Base-by-base conservation (phyloP, 176 grass and related monocot species). In the Pontederia paniculata region DNA sequence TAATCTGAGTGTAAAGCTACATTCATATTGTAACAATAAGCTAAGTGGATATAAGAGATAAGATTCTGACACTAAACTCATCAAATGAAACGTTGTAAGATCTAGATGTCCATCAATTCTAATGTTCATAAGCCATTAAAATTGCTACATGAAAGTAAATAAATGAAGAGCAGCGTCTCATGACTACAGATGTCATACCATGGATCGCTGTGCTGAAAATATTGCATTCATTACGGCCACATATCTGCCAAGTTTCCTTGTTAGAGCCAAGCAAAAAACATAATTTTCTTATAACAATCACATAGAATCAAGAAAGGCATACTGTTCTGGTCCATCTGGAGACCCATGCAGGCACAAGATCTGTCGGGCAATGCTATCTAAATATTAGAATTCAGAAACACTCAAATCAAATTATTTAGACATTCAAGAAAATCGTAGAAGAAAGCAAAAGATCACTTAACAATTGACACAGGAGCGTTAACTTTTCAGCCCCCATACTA, bases 281-380 rank as follows among this genome's bases (percentile, higher is more conserved):
- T 23, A 72, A 10, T 37, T 37, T 37, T 2, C 28, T 6, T 37
- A 37, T 50, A 21, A 72, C 41, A 53, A 45, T 69, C 19, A 13
- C 18, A 22, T 46, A 22, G 44, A n/a, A 21, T 14, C 57, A 60
- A 44, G 8, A 16, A 61, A 17, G 61, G 47, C 76, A 11, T 95
- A 96, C 90, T 96, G 90, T 86, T 96, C 90, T 74, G 91, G 91
- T 69, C 91, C 86, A 72, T 97, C 91, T 58, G 77, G 82, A 84
- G 91, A 97, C 31, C 86, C 86, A 73, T 97, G 91, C 70, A 97
- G 64, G 61, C 86, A 97, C 44, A 97, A 63, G 79, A 97, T 97
- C 91, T 97, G 76, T 58, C 78, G 45, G 43, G 19, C 45, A 56
- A 65, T 71, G 62, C 73, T 51, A 72, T 57, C 69, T 68, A 57